Evolutionary conservation across 331 rosid genomes (phyloP), one percentile per base, ranked within the genome.

Genomic region (Erythrophleum ivorense): DNA sequence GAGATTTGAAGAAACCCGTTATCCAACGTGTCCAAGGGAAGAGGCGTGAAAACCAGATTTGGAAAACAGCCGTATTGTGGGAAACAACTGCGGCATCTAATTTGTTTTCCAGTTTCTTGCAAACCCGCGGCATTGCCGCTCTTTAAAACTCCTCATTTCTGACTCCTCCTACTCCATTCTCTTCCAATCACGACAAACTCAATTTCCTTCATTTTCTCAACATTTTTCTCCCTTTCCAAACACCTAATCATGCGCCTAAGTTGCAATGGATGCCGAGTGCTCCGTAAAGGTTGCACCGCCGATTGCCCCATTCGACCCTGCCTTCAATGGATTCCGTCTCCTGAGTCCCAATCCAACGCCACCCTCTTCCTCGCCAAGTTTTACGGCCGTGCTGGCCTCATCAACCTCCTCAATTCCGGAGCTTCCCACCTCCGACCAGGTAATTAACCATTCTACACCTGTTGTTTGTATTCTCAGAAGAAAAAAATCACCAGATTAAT

Each of bases 381-480:
- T 86, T 89, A 86, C 54, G 92, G 92, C 80, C 92, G 92, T 10
- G 90, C 90, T 43, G 92, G 88, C 66, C 90, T 89, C 66, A 31
- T 84, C 75, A 89, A 85, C 86, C 92, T 89, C 81, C 76, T 89
- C 80, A 74, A 75, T 79, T 77, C 84, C 55, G 86, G 85, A 0
- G 60, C 84, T 4, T 62, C 78, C 0, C 85, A 78, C 6, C 87
- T 80, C 34, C 88, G 88, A 41, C 88, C 88, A 75, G 88, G 91
- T 79, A 72, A n/a, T 9, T 5, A 15, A 16, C 5, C 9, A 29
- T 9, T 48, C 43, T 4, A 2, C 36, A 2, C 16, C 31, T 53
- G 8, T 43, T 19, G 45, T 50, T 52, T 54, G 74, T 63, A 65
- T 78, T 41, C 65, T 18, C 50, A 21, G 38, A 66, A 46, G 11